Conservation (phyloP, 129 eudicot genomes). For the Glebionis coronaria region DNA sequence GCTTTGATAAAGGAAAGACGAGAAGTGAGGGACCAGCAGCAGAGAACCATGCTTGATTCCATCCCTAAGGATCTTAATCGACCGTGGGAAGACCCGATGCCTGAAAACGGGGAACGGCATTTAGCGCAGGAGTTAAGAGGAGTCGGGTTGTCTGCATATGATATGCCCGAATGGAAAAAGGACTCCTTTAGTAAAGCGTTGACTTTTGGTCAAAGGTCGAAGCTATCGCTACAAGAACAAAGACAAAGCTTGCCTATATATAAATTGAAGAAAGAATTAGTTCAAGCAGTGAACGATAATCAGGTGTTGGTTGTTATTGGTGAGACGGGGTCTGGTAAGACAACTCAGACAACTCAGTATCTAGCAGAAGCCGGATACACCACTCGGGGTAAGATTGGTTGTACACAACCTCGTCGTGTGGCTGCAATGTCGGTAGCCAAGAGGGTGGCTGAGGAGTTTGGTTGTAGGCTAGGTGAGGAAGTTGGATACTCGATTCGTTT, state of each 20-base stretch:
- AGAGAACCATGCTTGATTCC: constrained; percentile 86
- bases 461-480: constrained; percentile 74
- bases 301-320: constrained; percentile 79
- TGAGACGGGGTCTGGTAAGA: constrained; percentile 75
- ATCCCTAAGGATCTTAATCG: constrained; percentile 92
- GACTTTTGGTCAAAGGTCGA: constrained; percentile 86
- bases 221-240: constrained; percentile 83
- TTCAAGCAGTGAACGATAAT: constrained; percentile 60
- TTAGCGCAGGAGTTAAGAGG: constrained; percentile 91
- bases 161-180: constrained; percentile 94
- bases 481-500: constrained; percentile 94
- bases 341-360: constrained; percentile 70
- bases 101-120: constrained; percentile 87
- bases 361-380: constrained; percentile 81
- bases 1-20: constrained; percentile 90
- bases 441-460: constrained; percentile 77
- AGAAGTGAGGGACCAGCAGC: constrained; percentile 87
- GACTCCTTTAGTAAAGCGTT: constrained; percentile 78
- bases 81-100: constrained; percentile 99
- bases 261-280: constrained; percentile 74
- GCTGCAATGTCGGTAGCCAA: constrained; percentile 85
- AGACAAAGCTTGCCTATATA: constrained; percentile 81
- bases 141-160: constrained; percentile 81
- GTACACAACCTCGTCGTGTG: constrained; percentile 78
- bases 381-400: constrained; percentile 62